Percentiles rank a stretch among this genome's conserved stretches.
Evolutionary conservation across 108 stramenopile genomes (phyloP).

Genomic region (Cyclostephanos tholiformis): DNA sequence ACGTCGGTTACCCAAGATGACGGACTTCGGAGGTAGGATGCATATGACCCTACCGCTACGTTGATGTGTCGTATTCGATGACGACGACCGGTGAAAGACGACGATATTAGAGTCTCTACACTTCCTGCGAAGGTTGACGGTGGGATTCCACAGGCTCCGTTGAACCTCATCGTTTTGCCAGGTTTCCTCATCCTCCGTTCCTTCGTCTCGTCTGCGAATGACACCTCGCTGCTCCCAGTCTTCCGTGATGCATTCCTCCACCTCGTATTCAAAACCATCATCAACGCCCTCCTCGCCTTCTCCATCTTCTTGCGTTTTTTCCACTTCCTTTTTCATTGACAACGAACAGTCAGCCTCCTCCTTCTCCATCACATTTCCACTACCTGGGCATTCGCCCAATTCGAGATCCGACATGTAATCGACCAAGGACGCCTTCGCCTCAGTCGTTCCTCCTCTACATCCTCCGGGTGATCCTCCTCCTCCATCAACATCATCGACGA

Average conservation of each 20-base stretch:
- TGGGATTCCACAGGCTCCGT: constrained; percentile 80
- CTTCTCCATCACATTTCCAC: constrained; percentile 28
- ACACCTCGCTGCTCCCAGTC: too few relatives aligned
- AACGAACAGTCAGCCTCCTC: too few relatives aligned
- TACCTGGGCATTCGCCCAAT: constrained; percentile 14
- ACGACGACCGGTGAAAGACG: neutral
- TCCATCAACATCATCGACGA: constrained; percentile 8
- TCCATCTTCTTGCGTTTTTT: too few relatives aligned
- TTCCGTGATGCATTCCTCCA: too few relatives aligned
- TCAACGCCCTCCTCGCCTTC: too few relatives aligned
- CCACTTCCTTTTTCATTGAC: too few relatives aligned
- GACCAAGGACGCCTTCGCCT: constrained; percentile 38
- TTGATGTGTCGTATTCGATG: constrained; percentile 37
- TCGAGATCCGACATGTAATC: constrained; percentile 36
- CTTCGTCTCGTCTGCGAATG: neutral
- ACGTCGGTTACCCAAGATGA: too few relatives aligned
- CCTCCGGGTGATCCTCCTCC: constrained; percentile 26
- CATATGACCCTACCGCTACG: constrained; percentile 61
- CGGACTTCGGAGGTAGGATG: constrained; percentile 61
- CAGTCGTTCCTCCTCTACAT: constrained; percentile 44
- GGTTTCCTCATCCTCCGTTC: constrained; percentile 36
- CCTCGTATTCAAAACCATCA: too few relatives aligned
- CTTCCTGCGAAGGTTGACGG: constrained; percentile 57
- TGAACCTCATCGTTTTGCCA: constrained; percentile 85
- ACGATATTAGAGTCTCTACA: too few relatives aligned